phyloP scores from a whole-genome alignment of 2,329 filamentous ascomycete genomes.

The Cladosporium colombiae region DNA sequence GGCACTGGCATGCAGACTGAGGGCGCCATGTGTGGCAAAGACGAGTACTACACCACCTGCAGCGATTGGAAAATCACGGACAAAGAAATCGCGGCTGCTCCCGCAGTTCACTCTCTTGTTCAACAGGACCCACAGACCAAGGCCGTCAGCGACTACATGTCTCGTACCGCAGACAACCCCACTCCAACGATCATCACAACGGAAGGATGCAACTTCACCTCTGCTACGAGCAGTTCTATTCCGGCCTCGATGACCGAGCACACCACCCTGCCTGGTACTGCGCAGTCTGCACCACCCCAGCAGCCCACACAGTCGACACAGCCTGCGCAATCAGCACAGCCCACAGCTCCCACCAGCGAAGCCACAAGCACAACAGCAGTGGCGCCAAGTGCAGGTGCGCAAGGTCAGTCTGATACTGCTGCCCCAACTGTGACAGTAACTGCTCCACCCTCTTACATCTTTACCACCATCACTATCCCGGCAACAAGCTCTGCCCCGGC shows the following conservation, averaged over 20 bases:
- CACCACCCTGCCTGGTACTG: constrained; percentile 1
- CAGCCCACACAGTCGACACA: not conserved
- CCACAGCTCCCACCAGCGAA: not conserved
- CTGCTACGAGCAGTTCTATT: not conserved
- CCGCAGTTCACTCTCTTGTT: constrained; percentile 32
- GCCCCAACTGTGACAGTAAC: not conserved
- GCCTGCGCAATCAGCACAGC: not conserved
- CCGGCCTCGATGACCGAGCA: not conserved
- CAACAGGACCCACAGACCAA: constrained; percentile 46
- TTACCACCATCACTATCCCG: constrained; percentile 2
- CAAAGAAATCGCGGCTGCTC: not conserved
- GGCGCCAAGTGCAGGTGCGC: not conserved
- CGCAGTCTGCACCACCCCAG: not conserved
- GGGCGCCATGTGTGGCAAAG: constrained; percentile 47
- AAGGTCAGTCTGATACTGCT: not conserved
- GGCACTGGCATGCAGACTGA: constrained; percentile 53
- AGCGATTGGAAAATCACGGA: constrained; percentile 35
- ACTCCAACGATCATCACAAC: constrained; percentile 29
- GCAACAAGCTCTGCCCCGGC: not conserved
- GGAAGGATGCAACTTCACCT: constrained; percentile 25
- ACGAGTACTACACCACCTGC: constrained; percentile 62
- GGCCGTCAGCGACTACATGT: constrained; percentile 43
- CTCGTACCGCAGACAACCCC: constrained; percentile 43
- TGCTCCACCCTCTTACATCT: not conserved
- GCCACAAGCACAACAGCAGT: not conserved